Conservation (phyloP, 1,284 basidiomycete species). For the Sanghuangporus weigelae region DNA sequence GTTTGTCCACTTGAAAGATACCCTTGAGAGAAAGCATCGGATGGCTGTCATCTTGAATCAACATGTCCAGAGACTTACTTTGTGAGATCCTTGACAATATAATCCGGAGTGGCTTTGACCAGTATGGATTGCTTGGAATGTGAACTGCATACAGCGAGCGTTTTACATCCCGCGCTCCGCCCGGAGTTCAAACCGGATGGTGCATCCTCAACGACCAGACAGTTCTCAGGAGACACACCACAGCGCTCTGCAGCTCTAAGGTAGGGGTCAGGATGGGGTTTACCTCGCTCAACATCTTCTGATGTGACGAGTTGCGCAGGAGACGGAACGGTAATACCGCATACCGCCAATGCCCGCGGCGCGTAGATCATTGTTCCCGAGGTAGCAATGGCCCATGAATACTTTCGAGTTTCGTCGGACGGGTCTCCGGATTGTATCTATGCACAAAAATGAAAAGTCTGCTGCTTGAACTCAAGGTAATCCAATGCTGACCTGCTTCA, state of each 20-base stretch:
- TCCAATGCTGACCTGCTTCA: slow-evolving; percentile 38
- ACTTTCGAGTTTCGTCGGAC: slow-evolving; percentile 4
- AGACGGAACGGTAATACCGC: slow-evolving; percentile 49
- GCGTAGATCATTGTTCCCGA: slow-evolving; percentile 72
- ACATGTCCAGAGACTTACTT: slow-evolving; percentile 32
- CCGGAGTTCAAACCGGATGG: slow-evolving; percentile 74
- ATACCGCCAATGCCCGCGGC: slow-evolving; percentile 52
- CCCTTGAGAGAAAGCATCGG: slow-evolving; percentile 17
- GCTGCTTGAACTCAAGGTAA: slow-evolving; percentile 5
- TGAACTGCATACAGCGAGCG: slow-evolving; percentile 80
- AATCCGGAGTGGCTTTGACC: slow-evolving; percentile 46
- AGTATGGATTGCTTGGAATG: slow-evolving; percentile 47
- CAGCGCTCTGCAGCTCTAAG: slow-evolving; percentile 53
- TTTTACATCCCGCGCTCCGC: slow-evolving; percentile 65
- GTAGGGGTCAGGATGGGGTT: slow-evolving; percentile 82
- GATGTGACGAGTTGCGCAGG: slow-evolving; percentile 60
- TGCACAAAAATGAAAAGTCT: slow-evolving; percentile 1
- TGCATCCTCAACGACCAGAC: slow-evolving; percentile 82
- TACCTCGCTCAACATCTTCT: slow-evolving; percentile 68
- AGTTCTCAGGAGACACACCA: slow-evolving; percentile 44
- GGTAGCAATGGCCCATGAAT: slow-evolving; percentile 71
- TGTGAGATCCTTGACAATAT: slow-evolving; percentile 47
- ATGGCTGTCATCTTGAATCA: not conserved
- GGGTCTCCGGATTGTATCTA: slow-evolving; percentile 12
- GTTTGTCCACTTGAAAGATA: slow-evolving; percentile 28